These are phyloP conservation scores for Tulasnella sp. DNA, from an alignment of 768 basidiomycete genomes.

Conservation along the genomic window DNA sequence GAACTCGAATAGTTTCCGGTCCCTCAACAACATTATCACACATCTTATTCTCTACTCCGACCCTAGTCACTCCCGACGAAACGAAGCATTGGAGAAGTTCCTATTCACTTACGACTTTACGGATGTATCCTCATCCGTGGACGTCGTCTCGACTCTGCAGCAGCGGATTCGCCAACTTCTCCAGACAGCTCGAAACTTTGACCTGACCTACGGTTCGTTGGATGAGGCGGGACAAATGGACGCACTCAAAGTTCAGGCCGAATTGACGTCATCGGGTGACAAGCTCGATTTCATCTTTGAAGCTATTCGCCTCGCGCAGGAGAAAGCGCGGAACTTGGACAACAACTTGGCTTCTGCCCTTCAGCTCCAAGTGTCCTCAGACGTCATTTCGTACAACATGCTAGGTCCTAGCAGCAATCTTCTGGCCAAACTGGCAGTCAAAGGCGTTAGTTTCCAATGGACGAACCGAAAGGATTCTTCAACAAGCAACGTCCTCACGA, in stretches of 20 bases:
- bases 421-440: slow-evolving; percentile 78
- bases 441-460: slow-evolving; percentile 72
- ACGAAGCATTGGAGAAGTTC: slow-evolving; percentile 72
- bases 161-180: slow-evolving; percentile 51
- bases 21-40: slow-evolving; percentile 79
- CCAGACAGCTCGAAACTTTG: slow-evolving; percentile 33
- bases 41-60: slow-evolving; percentile 87
- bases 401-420: slow-evolving; percentile 62
- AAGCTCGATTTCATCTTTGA: slow-evolving; percentile 81
- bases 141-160: slow-evolving; percentile 66
- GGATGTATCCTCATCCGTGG: slow-evolving; percentile 60
- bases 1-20: slow-evolving; percentile 70
- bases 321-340: slow-evolving; percentile 46
- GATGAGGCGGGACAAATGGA: slow-evolving; percentile 42
- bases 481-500: slow-evolving; percentile 63
- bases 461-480: slow-evolving; percentile 82
- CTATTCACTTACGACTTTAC: slow-evolving; percentile 85
- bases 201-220: slow-evolving; percentile 31
- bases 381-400: slow-evolving; percentile 90
- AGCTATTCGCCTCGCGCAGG: slow-evolving; percentile 75
- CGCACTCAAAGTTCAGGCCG: slow-evolving; percentile 59
- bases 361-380: slow-evolving; percentile 69
- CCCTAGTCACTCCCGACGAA: slow-evolving; percentile 66
- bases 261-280: slow-evolving; percentile 63
- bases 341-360: slow-evolving; percentile 69